A percentile compares a stretch with the other conserved stretches of the same genome.
Conservation (phyloP, 495 filamentous ascomycete species). For the Trichoderma asperelloides region DNA sequence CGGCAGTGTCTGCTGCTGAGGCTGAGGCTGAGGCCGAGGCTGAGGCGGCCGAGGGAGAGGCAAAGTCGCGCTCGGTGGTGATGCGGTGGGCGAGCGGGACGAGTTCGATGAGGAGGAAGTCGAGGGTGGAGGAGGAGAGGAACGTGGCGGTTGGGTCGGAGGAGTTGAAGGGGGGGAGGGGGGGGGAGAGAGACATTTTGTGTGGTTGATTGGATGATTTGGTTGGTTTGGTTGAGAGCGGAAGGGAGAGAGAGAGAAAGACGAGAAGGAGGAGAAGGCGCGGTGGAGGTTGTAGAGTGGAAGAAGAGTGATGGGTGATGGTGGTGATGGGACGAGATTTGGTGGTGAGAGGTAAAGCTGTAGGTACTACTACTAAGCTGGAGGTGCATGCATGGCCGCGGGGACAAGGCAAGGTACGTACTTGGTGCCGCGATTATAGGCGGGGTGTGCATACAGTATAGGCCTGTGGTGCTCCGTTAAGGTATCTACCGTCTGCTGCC, state of each 20-base stretch:
- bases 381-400: too few species aligned
- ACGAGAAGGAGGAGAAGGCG: neutral
- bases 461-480: too few species aligned
- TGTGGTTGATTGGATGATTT: neutral
- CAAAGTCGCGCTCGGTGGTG: slow-evolving; percentile 44
- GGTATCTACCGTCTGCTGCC: too few species aligned
- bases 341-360: neutral
- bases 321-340: neutral
- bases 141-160: slow-evolving; percentile 71
- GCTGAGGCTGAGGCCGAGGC: slow-evolving; percentile 14
- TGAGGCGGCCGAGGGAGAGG: slow-evolving; percentile 11
- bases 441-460: too few species aligned
- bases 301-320: neutral
- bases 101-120: slow-evolving; percentile 91
- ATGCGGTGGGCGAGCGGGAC: slow-evolving; percentile 90
- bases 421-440: too few species aligned
- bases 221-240: neutral
- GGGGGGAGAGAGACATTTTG: slow-evolving; percentile 68
- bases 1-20: neutral
- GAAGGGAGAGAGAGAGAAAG: neutral
- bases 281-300: neutral
- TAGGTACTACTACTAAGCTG: too few species aligned
- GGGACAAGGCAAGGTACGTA: too few species aligned
- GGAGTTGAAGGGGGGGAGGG: slow-evolving; percentile 57
- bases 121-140: slow-evolving; percentile 72